Evolutionary conservation across 768 basidiomycete species (phyloP).

Genomic region (Lyophyllum atratum): DNA sequence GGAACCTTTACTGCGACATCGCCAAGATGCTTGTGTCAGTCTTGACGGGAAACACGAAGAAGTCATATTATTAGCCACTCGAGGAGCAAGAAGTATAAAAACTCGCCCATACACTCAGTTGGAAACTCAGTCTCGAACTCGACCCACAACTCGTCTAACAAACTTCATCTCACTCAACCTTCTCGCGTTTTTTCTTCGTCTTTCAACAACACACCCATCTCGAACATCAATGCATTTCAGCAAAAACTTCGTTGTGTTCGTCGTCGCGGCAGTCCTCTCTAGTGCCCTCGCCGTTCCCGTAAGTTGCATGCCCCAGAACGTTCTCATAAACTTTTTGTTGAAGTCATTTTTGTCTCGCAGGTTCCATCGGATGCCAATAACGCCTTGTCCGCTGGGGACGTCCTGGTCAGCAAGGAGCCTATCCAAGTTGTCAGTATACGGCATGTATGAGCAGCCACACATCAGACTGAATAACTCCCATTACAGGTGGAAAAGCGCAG

Average conservation of each 20-base stretch:
- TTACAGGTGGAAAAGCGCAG: not conserved
- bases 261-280: slow-evolving; percentile 33
- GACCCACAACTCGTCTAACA: not conserved
- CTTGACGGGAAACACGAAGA: slow-evolving; percentile 1
- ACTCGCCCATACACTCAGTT: not conserved
- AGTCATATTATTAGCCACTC: slow-evolving; percentile 8
- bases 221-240: slow-evolving; percentile 33
- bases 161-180: not conserved
- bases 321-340: not conserved
- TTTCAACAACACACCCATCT: not conserved
- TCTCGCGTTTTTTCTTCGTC: slow-evolving; percentile 4
- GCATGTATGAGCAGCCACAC: not conserved
- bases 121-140: slow-evolving; percentile 11
- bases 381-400: not conserved
- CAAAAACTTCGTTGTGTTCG: slow-evolving; percentile 34
- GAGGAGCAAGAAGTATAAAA: slow-evolving; percentile 16
- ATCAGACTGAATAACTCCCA: not conserved
- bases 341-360: not conserved
- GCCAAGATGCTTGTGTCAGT: not conserved
- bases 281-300: slow-evolving; percentile 31
- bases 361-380: not conserved
- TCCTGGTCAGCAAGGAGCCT: not conserved
- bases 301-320: not conserved
- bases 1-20: not conserved
- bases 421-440: not conserved